Evolutionary conservation across 176 grass and related monocot species (phyloP), one percentile per base, ranked within the genome.

Genomic region (Oryza punctata): DNA sequence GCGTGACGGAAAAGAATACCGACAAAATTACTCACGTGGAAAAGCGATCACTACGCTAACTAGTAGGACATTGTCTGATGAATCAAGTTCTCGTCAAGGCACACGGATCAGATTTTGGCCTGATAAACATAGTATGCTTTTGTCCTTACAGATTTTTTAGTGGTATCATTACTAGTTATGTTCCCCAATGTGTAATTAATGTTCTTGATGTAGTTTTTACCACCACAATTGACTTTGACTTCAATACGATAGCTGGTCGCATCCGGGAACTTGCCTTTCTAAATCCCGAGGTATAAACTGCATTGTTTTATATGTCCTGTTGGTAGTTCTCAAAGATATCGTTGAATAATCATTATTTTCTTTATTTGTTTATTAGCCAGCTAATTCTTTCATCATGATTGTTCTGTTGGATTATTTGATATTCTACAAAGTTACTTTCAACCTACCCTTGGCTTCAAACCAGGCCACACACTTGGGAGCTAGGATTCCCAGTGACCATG

Each of bases 191-290:
- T 9, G 21, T 75, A 67, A 66, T 59, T 23, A 14, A 67, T 77
- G 12, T 91, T 86, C 69, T 87, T 24, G 61, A 83, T 86, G 85
- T 82, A 98, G 96, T 98, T 80, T 98, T 98, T 83, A 96, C 96
- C 30, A 95, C 93, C 63, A 87, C 89, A 7, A 94, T 92, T 44
- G 66, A 81, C 11, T 95, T 95, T 69, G 96, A 98, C 69, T 94
- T 90, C 80, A 87, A 90, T 76, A 98, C 91, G 74, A 98, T 98
- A 52, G 93, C 96, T 75, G 80, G 96, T 73, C 91, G 96, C 49
- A 95, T 96, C 71, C 86, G 93, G 76, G 96, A 98, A 81, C 93
- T 98, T 85, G 96, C 96, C 59, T 98, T 98, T 85, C 87, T 98
- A 75, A 98, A 98, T 88, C 93, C 96, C 65, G 85, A 90, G 93